These are phyloP conservation scores for Ganoderma multipileum DNA, from an alignment of 1,284 basidiomycete genomes.

Conservation along the genomic window DNA sequence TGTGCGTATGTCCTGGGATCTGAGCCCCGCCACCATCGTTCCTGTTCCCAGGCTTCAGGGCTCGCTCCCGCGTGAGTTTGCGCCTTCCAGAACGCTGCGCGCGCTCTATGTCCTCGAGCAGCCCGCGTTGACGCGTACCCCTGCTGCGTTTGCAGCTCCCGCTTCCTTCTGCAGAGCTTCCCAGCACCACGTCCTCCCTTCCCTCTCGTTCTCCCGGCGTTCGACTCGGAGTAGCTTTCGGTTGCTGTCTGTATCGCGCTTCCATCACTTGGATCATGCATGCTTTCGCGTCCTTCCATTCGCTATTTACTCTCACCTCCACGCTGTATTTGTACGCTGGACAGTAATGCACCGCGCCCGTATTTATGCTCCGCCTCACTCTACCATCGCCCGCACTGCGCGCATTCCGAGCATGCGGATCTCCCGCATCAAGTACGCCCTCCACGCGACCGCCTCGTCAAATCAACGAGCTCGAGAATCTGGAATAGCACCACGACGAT, in stretches of 20 bases:
- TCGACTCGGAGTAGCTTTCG: constrained; percentile 19
- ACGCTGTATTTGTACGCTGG: constrained; percentile 7
- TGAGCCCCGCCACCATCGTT: background rate
- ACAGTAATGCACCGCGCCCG: background rate
- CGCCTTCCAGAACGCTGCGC: constrained; percentile 4
- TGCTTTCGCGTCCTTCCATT: constrained; percentile 24
- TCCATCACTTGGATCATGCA: constrained; percentile 16
- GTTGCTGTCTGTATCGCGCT: constrained; percentile 25
- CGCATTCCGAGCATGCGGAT: background rate
- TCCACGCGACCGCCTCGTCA: background rate
- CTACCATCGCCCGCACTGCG: background rate
- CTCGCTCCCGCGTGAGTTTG: constrained; percentile 22
- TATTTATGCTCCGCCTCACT: background rate
- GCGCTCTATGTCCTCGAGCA: constrained; percentile 3
- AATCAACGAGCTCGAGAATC: background rate
- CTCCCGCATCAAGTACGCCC: background rate
- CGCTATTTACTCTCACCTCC: constrained; percentile 19
- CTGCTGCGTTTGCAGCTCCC: background rate
- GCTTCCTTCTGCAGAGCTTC: constrained; percentile 11
- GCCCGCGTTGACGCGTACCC: background rate
- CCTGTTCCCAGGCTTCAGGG: background rate
- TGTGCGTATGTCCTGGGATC: background rate
- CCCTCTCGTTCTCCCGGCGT: constrained; percentile 7
- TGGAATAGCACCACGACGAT: background rate
- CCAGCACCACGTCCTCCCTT: background rate